phyloP scores from a whole-genome alignment of 2,329 filamentous ascomycete genomes.

The Lecanoromycetidae sp. region DNA sequence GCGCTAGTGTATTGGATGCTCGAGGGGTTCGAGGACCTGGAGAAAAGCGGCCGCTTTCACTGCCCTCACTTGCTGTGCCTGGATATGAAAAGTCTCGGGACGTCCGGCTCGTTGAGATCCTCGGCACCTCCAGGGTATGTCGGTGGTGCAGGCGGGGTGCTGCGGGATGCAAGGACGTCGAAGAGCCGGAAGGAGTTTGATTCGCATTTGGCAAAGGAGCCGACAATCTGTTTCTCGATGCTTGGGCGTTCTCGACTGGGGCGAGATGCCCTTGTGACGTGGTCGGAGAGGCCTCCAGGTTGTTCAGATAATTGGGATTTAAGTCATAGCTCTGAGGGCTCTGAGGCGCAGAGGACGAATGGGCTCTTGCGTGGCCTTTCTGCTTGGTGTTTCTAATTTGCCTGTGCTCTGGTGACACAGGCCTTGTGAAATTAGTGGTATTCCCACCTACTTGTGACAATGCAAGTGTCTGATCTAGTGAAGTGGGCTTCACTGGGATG shows the following conservation, averaged over 20 bases:
- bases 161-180: constrained; percentile 31
- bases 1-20: constrained; percentile 69
- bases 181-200: constrained; percentile 2
- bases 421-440: background rate
- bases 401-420: constrained; percentile 8
- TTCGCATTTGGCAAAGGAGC: constrained; percentile 6
- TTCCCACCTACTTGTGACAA: background rate
- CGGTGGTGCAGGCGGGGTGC: constrained; percentile 59
- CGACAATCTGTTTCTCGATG: constrained; percentile 12
- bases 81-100: constrained; percentile 54
- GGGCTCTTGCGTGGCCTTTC: constrained; percentile 16
- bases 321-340: constrained; percentile 5
- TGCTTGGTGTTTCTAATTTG: constrained; percentile 10
- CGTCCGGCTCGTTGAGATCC: constrained; percentile 48
- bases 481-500: constrained; percentile 1
- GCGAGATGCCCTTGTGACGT: constrained; percentile 1
- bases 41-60: constrained; percentile 71
- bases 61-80: constrained; percentile 41
- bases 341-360: constrained; percentile 18
- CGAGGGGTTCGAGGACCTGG: constrained; percentile 55
- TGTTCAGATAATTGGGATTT: constrained; percentile 1
- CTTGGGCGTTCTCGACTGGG: constrained; percentile 5
- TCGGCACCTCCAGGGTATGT: constrained; percentile 80
- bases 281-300: constrained; percentile 8
- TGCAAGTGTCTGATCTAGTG: background rate